A percentile compares a stretch with the other conserved stretches of the same genome.
These are phyloP conservation scores for Selaginella moellendorffii DNA, from an alignment of 75 land plant genomes.

Conservation along the genomic window DNA sequence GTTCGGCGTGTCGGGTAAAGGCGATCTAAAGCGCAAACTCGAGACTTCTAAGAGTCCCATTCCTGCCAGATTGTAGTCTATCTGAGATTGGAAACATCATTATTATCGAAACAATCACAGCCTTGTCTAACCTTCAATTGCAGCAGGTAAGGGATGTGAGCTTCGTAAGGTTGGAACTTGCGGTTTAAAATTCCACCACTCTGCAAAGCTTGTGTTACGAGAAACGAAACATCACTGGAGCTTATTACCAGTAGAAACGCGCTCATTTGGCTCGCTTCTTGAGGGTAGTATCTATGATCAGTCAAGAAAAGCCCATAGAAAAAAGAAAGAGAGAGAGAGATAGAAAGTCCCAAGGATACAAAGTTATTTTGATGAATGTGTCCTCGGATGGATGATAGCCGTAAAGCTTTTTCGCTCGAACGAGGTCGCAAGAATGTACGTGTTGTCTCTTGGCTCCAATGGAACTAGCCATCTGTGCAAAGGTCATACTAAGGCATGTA, in stretches of 20 bases:
- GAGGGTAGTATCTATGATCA: slow-evolving; percentile 87
- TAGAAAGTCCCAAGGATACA: no score
- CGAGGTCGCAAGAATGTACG: slow-evolving; percentile 76
- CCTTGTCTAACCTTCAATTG: slow-evolving; percentile 89
- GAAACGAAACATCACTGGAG: no score
- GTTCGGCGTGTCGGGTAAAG: slow-evolving; percentile 39
- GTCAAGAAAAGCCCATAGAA: no score
- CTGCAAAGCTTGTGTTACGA: slow-evolving; percentile 16
- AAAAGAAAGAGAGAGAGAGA: no score
- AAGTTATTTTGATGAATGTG: slow-evolving; percentile 65
- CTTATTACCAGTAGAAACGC: slow-evolving; percentile 49
- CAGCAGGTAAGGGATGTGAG: slow-evolving; percentile 78
- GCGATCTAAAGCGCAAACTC: slow-evolving; percentile 61
- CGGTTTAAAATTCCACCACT: slow-evolving; percentile 58
- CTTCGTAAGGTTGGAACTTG: slow-evolving; percentile 72
- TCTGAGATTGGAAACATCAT: slow-evolving; percentile 23
- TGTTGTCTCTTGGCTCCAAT: slow-evolving; percentile 66
- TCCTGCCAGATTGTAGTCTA: slow-evolving; percentile 88
- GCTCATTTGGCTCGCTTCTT: slow-evolving; percentile 59
- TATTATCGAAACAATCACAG: no score
- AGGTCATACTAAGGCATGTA: not conserved
- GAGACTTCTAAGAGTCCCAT: slow-evolving; percentile 79
- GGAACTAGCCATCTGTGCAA: slow-evolving; percentile 35
- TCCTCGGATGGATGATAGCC: slow-evolving; percentile 79
- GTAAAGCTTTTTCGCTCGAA: slow-evolving; percentile 69